Evolutionary conservation across 306 rosid genomes (phyloP).

Genomic region (Ormosia emarginata): DNA sequence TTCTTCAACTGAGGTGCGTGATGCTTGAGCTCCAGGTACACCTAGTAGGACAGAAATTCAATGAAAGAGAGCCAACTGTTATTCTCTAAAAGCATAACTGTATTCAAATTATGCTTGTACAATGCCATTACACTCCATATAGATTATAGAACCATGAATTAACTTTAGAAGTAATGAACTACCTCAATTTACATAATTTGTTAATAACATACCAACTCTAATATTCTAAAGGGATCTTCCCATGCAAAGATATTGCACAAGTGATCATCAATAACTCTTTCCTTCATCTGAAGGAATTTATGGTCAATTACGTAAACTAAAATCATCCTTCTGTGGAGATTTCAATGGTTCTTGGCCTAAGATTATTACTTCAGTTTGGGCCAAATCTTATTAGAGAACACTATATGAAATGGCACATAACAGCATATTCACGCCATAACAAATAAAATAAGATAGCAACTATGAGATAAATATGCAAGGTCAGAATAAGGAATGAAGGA

Average conservation of each 20-base stretch:
- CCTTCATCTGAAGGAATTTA: background rate
- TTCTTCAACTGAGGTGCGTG: slow-evolving; percentile 85
- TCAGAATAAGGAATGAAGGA: background rate
- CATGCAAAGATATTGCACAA: background rate
- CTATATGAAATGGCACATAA: background rate
- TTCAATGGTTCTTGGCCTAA: background rate
- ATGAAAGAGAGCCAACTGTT: background rate
- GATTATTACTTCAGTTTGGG: slow-evolving; percentile 9
- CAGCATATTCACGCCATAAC: background rate
- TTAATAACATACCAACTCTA: background rate
- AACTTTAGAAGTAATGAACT: background rate
- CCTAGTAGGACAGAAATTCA: slow-evolving; percentile 39
- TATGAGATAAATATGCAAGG: background rate
- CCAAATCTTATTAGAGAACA: slow-evolving; percentile 12
- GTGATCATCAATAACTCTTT: background rate
- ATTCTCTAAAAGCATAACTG: slow-evolving; percentile 6
- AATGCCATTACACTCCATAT: background rate
- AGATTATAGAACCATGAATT: slow-evolving; percentile 5
- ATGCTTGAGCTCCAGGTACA: slow-evolving; percentile 79
- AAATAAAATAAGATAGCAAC: background rate
- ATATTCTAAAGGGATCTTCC: background rate
- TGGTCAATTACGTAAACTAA: background rate
- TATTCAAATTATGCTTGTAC: background rate
- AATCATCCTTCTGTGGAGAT: slow-evolving; percentile 4
- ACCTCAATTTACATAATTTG: slow-evolving; percentile 3